Base-by-base conservation (phyloP, 2,329 filamentous ascomycete species). In the Rosellinia necatrix region DNA sequence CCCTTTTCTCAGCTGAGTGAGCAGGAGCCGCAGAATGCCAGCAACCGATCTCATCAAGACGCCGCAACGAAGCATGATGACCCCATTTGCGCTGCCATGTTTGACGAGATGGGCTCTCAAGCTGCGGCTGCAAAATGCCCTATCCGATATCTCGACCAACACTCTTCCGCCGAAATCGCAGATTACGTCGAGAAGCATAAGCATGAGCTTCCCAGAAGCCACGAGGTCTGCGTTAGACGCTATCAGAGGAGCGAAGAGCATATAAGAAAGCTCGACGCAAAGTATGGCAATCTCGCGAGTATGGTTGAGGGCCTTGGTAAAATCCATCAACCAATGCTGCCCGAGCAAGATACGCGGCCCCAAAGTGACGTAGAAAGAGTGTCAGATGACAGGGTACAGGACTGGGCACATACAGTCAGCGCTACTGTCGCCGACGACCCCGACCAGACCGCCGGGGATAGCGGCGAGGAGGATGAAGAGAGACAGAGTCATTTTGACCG, bases 141-240 rank as follows among this genome's bases (percentile, higher is more conserved):
- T 2, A 97, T 97, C 58, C 89, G 93, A 43, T 97, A 89, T 75
- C 79, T 97, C 69, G 89, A 97, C 72, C 88, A 96, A 71, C 92
- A 96, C 70, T 92, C 91, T 2, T 91, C 93, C 2, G 91, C 96
- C 75, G 92, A 97, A 70, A 88, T 97, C 59, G 93, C 93, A 12
- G 85, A 89, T 68, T 97, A 96, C 72, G 91, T 97, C 68, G 91
- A 97, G 72, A 92, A 87, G 49, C 92, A 97, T 76, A 97, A 97
- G 72, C 92, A 97, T 74, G 90, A 96, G 72, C 83, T 97, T 50
- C 93, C 93, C 8, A 85, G 93, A 66, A 97, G 92, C 71, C 93
- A 97, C 74, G 91, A 96, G 70, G 84, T 97, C 40, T 97, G 93
- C 72, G 86, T 97, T 58, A 87, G 90, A 68, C 85, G 92, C 54